These are phyloP conservation scores for Pyrus hybrid DNA, from an alignment of 331 rosid species.

Conservation along the genomic window DNA sequence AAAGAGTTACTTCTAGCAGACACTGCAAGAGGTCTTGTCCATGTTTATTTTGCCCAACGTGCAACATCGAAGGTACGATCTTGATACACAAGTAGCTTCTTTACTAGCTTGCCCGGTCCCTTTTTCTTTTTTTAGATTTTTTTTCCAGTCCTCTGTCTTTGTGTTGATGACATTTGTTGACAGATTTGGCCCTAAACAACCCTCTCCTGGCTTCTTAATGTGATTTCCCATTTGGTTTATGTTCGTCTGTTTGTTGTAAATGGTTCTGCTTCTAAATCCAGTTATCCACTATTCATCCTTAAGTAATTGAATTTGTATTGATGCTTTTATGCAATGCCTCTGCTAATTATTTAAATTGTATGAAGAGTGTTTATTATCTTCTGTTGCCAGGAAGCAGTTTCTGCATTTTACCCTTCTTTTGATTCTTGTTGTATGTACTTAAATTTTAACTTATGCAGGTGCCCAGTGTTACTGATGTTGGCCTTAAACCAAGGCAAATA, in stretches of 20 bases:
- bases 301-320: background rate
- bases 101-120: background rate
- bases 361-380: background rate
- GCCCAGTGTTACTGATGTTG: slow-evolving; percentile 80
- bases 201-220: too few species aligned
- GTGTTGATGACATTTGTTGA: background rate
- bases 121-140: too few species aligned
- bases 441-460: slow-evolving; percentile 39
- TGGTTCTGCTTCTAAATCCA: background rate
- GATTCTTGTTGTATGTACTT: background rate
- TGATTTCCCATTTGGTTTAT: background rate
- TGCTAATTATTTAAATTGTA: background rate
- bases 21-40: slow-evolving; percentile 78
- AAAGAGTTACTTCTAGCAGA: slow-evolving; percentile 57
- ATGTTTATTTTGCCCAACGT: slow-evolving; percentile 85
- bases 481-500: slow-evolving; percentile 81
- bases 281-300: background rate
- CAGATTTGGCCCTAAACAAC: too few species aligned
- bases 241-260: background rate
- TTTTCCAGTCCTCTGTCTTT: background rate
- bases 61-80: slow-evolving; percentile 69
- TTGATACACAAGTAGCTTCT: slow-evolving; percentile 8
- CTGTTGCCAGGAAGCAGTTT: background rate
- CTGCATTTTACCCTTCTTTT: background rate
- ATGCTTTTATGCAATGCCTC: background rate